These are phyloP conservation scores for Cordia subcordata DNA, from an alignment of 257 asterid genomes.

Conservation along the genomic window DNA sequence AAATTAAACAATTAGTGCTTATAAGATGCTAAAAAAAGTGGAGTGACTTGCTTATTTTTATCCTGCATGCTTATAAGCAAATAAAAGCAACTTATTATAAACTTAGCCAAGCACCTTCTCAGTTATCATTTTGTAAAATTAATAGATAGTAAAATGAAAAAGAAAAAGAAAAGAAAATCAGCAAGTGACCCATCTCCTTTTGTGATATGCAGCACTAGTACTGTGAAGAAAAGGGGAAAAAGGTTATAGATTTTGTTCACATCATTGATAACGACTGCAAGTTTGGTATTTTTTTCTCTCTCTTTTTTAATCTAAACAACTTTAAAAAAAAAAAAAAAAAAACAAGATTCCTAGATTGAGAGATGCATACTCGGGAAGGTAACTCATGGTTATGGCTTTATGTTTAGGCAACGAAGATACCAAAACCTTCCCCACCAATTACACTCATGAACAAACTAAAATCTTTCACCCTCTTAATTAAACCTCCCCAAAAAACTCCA, in stretches of 20 bases:
- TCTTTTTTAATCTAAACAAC: no score
- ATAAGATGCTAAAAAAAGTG: no score
- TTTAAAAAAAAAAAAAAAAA: conserved; percentile 4
- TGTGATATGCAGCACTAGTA: not conserved
- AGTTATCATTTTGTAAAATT: no score
- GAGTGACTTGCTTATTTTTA: no score
- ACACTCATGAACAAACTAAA: not conserved
- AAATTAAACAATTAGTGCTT: no score
- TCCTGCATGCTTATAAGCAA: no score
- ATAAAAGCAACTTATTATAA: no score
- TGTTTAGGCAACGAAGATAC: conserved; percentile 66
- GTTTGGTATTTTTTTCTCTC: conserved; percentile 28
- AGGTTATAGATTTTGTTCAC: not conserved
- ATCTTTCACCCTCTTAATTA: no score
- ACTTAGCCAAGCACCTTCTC: no score
- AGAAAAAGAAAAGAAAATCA: no score
- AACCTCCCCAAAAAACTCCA: no score
- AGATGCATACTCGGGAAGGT: not conserved
- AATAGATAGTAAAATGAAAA: no score
- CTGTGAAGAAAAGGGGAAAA: not conserved
- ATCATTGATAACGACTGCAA: conserved; percentile 7
- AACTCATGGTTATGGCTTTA: conserved; percentile 43
- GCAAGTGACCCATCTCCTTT: not conserved
- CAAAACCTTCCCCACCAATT: conserved; percentile 62
- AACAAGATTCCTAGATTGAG: not conserved